Evolutionary conservation across 306 rosid species (phyloP), one percentile per base, ranked within the genome.

Genomic region (Trifolium fragiferum): DNA sequence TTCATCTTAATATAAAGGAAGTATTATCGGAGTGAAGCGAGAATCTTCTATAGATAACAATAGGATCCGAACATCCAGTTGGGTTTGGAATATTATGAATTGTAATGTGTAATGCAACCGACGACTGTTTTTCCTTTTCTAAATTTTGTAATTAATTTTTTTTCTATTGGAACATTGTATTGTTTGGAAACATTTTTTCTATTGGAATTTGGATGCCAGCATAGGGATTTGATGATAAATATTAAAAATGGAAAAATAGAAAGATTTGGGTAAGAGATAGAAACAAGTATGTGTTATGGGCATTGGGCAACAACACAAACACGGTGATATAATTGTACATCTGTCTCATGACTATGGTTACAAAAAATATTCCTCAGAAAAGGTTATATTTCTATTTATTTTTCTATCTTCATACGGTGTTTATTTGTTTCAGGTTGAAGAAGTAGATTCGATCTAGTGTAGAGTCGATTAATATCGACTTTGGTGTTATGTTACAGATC

Each of bases 11-110:
- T 21, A 21, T 1, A 21, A 21, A 21, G 2, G 23, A 21, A 21
- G 2, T 25, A 2, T 25, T 25, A 25, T 2, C 2, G 2, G 2
- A 25, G 37, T 8, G 23, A 57, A 78, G 74, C 81, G 88, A 73
- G 85, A 76, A 76, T 85, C 80, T 69, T 81, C 70, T 68, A 60
- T 80, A 68, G 76, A 33, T 67, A 59, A 73, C 76, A 46, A 74
- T 59, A 73, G 46, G 78, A 84, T 84, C n/a, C n/a, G n/a, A n/a
- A n/a, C n/a, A n/a, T n/a, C 81, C 89, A 84, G 96, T 90, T 88
- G 90, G 89, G 75, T 73, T 80, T 74, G 76, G 90, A 83, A 88
- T 83, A 81, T 83, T 75, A 65, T 83, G 87, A 78, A 86, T 78
- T 83, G 40, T 35, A 35, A 35, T 6, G 7, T 35, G 84, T 73